Evolutionary conservation across 306 rosid species (phyloP).

Genomic region (Ormosia semicastrata): DNA sequence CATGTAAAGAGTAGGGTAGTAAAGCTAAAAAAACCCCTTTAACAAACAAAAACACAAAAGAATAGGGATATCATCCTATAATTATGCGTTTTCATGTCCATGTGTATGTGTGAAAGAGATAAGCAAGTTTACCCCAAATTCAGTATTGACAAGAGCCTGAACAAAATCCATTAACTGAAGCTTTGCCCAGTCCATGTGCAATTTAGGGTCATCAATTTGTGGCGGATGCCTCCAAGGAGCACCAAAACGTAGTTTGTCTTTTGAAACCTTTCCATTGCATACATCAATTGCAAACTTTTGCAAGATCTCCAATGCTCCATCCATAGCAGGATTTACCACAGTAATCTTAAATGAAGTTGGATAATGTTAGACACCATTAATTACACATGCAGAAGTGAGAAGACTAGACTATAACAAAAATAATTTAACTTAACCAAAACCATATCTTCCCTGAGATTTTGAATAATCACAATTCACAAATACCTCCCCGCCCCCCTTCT

Average conservation of each 20-base stretch:
- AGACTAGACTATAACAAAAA: background rate
- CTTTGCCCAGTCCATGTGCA: constrained; percentile 74
- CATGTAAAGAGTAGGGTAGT: background rate
- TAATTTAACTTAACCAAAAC: no score
- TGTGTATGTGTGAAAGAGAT: background rate
- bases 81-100: background rate
- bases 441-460: background rate
- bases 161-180: constrained; percentile 92
- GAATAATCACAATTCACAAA: no score
- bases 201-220: constrained; percentile 49
- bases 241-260: constrained; percentile 82
- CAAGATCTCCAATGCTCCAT: constrained; percentile 70
- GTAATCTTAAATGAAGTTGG: constrained; percentile 60
- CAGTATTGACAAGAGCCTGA: constrained; percentile 66
- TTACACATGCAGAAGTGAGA: background rate
- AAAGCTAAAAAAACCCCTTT: background rate
- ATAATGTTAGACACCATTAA: constrained; percentile 29
- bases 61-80: background rate
- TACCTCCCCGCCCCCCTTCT: no score
- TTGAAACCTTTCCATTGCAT: constrained; percentile 54
- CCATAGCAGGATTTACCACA: constrained; percentile 93
- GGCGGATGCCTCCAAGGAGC: constrained; percentile 99
- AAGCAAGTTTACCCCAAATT: constrained; percentile 72
- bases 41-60: background rate
- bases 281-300: constrained; percentile 76